Base-by-base conservation (phyloP, 345 rosid genomes). In the Firmiana major region DNA sequence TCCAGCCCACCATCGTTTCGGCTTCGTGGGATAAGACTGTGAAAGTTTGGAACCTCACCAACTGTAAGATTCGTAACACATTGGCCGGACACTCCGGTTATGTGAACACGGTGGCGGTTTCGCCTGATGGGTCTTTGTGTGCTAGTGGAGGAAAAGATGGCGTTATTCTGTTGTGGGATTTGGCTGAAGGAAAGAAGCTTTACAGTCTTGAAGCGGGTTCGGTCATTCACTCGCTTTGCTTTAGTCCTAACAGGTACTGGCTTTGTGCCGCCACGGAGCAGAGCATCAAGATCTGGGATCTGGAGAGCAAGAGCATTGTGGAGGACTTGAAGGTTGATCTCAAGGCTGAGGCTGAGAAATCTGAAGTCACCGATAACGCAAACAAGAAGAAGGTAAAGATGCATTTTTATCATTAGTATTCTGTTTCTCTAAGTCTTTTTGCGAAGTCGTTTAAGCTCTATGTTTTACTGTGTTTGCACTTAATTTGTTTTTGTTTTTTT, bases 161-260 rank as follows among this genome's bases (percentile, higher is more conserved):
- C 4, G 90, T 89, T 1, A 91, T 94, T 66, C 70, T 94, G 89
- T 68, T 95, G 43, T 95, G 99, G 98, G 99, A 95, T 81, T 89
- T 95, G 91, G 93, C 99, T 0, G 98, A 94, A 73, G 98, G 98
- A 1, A 94, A 94, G 92, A 91, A 82, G 84, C 93, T 94, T 2
- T 94, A 94, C 81, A 91, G 88, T 11, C 89, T 96, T 3, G 98
- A 94, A 34, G 97, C 99, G 0, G 91, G 91, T 13, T 75, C 97
- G 9, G 87, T 94, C 16, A 92, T 96, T 76, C 81, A 96, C 48
- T 89, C 99, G 0, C 85, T 96, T 6, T 93, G 98, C 83, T 96
- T 96, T 77, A 93, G 99, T 60, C 99, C 99, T 3, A 96, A 93
- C 77, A 91, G 99, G 92, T 96, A 96, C 77, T 96, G 99, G 99